Evolutionary conservation across 108 stramenopile genomes (phyloP).

Genomic region (Schizochytrium sp.): DNA sequence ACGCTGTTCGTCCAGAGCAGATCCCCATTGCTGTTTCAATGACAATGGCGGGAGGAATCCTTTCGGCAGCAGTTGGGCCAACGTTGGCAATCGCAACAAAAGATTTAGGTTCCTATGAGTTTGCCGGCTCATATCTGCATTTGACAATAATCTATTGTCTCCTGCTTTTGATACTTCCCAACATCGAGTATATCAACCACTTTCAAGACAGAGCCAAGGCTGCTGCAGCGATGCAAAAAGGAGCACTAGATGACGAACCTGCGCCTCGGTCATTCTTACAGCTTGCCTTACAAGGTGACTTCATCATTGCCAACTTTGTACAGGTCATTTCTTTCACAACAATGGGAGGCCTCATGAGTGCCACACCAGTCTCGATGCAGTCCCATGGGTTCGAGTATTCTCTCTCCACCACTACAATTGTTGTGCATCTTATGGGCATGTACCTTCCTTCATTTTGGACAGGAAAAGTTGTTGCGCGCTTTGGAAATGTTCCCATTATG

Average conservation of each 20-base stretch:
- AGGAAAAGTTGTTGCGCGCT: slow-evolving; percentile 2
- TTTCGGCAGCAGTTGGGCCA: neutral
- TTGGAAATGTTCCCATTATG: neutral
- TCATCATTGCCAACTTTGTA: slow-evolving; percentile 3
- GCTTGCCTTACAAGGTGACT: neutral
- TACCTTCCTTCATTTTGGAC: slow-evolving; percentile 28
- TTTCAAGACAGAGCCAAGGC: neutral
- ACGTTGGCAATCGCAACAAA: neutral
- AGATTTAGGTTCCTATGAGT: neutral
- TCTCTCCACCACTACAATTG: neutral
- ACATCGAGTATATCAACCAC: neutral
- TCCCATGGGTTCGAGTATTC: neutral
- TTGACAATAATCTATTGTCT: neutral
- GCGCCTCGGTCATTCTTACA: neutral
- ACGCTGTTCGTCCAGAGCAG: neutral
- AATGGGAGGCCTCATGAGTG: slow-evolving; percentile 10
- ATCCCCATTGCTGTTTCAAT: slow-evolving; percentile 2
- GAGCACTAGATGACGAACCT: neutral
- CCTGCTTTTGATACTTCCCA: neutral
- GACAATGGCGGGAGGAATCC: slow-evolving; percentile 16
- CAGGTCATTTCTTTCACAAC: neutral
- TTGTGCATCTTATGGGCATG: slow-evolving; percentile 30
- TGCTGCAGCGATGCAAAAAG: neutral
- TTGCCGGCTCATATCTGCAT: slow-evolving; percentile 12
- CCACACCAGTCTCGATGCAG: neutral